Evolutionary conservation across 805 yeast species (phyloP), one percentile per base, ranked within the genome.

Genomic region (Hyphopichia homilentoma): DNA sequence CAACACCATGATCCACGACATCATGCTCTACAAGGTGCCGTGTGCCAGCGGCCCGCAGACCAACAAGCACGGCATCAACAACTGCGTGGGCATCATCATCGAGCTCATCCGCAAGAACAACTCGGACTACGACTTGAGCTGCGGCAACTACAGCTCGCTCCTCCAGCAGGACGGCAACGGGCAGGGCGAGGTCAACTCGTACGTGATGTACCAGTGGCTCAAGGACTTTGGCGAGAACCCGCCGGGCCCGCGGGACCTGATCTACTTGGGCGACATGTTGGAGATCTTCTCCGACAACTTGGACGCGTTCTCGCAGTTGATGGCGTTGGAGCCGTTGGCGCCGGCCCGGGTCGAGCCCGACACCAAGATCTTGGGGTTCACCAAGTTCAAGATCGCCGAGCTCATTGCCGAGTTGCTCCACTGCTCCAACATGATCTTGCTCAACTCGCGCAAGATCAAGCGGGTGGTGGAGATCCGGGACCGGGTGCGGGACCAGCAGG

Each of bases 61-160:
- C 5, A 86, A 87, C 34, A 95, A 95, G 29, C 81, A 89, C 21
- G 95, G 96, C 1, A 70, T 93, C 43, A 83, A 93, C 22, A 90
- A 89, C 47, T 95, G 96, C 49, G 98, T 93, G 20, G 94, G 97
- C 5, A 87, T 93, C 16, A 78, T 93, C 21, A 90, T 93, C 45
- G 98, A 93, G 60, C 75, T 93, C 25, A 93, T 93, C 36, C 75
- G 98, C 50, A 93, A 93, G 54, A 93, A 93, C 55, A 93, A 93
- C 52, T 86, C 96, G 0, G 98, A 93, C 56, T 93, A 93, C 58
- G 98, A 93, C 60, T 71, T 78, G 29, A 83, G 85, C 29, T 94
- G 95, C 37, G 94, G 94, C 15, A 64, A 84, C 46, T 81, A 79
- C 57, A 81, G 85, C 26, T 79, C 95, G 1, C 57, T 84, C 40